phyloP scores from a whole-genome alignment of 805 yeast genomes.

The Kodamaea lidongshanica region DNA sequence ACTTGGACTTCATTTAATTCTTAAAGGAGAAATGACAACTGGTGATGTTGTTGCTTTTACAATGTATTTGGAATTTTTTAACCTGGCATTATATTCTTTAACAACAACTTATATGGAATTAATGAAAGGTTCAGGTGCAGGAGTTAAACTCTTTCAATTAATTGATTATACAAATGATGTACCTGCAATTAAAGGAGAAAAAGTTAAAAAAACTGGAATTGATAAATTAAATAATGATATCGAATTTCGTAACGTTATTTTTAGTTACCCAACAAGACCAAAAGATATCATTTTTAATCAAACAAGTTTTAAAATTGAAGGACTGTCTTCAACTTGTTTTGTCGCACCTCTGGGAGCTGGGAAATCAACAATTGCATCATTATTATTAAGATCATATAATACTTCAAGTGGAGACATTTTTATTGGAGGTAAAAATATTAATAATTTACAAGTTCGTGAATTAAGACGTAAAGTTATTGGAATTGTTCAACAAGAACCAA shows the following conservation, averaged over 20 bases:
- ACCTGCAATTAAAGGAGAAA: conserved; percentile 29
- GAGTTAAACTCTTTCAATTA: conserved; percentile 36
- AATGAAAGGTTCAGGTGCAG: conserved; percentile 46
- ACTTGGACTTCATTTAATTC: conserved; percentile 37
- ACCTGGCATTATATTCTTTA: conserved; percentile 38
- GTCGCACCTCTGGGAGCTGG: conserved; percentile 61
- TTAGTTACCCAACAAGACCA: conserved; percentile 38
- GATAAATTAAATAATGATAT: conserved; percentile 32
- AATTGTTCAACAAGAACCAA: conserved; percentile 59
- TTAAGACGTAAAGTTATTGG: conserved; percentile 47
- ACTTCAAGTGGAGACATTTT: conserved; percentile 42
- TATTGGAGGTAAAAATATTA: conserved; percentile 48
- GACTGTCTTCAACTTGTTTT: conserved; percentile 35
- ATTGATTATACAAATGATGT: conserved; percentile 34
- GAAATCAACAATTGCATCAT: conserved; percentile 51
- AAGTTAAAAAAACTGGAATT: conserved; percentile 13
- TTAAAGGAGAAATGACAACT: conserved; percentile 40
- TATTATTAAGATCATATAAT: conserved; percentile 48
- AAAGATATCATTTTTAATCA: conserved; percentile 31
- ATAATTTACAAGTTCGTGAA: conserved; percentile 42
- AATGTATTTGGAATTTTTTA: conserved; percentile 40
- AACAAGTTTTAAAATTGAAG: conserved; percentile 30
- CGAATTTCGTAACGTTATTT: conserved; percentile 33
- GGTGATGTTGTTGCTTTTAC: conserved; percentile 44
- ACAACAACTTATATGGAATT: conserved; percentile 42